Percentiles rank a stretch among this genome's conserved stretches.
phyloP scores from a whole-genome alignment of 768 basidiomycete genomes.

The Megacollybia marginata region DNA sequence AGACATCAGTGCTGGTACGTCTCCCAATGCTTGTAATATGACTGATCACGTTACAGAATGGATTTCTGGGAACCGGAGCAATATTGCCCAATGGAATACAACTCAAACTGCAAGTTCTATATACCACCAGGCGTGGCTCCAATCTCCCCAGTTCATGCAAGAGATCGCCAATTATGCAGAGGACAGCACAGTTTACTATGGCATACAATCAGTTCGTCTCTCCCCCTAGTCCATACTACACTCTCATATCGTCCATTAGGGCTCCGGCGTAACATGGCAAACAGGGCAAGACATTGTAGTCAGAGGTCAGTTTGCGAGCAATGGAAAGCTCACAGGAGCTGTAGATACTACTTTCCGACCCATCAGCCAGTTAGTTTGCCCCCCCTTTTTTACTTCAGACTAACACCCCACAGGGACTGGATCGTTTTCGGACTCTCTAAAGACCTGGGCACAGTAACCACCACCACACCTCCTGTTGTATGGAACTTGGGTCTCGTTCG shows the following conservation, averaged over 20 bases:
- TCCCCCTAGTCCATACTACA: background rate
- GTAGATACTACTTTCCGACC: constrained; percentile 6
- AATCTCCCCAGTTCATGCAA: constrained; percentile 2
- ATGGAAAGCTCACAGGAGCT: constrained; percentile 1
- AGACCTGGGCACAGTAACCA: constrained; percentile 5
- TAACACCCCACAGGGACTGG: constrained; percentile 1
- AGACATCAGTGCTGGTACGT: constrained; percentile 19
- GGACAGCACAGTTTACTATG: constrained; percentile 7
- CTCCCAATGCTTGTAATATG: background rate
- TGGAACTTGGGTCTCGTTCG: constrained; percentile 11
- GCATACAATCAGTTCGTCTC: background rate
- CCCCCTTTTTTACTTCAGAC: background rate
- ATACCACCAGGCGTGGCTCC: constrained; percentile 3
- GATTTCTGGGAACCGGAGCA: constrained; percentile 1
- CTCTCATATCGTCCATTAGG: too few relatives aligned
- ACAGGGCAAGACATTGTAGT: constrained; percentile 4
- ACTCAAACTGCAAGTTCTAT: background rate
- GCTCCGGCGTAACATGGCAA: background rate
- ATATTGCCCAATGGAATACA: constrained; percentile 4
- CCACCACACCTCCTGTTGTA: constrained; percentile 6
- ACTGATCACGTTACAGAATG: constrained; percentile 3
- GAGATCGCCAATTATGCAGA: constrained; percentile 7
- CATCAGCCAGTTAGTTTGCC: constrained; percentile 3
- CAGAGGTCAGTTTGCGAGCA: constrained; percentile 3
- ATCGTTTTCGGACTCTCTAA: constrained; percentile 7